Base-by-base conservation (phyloP, 257 asterid species). In the Ocimum tenuiflorum region DNA sequence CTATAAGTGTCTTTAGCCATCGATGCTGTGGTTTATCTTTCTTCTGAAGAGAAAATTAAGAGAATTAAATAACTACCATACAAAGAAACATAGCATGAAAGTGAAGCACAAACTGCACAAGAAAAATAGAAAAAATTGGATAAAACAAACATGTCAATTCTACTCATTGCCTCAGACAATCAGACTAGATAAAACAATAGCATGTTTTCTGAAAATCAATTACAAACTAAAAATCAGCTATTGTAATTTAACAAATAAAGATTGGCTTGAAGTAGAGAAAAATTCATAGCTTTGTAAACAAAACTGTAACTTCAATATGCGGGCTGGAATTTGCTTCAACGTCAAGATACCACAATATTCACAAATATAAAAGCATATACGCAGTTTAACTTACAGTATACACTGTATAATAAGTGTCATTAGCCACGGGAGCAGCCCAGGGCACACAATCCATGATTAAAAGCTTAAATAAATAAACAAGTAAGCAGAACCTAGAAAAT, bases 1-100 rank as follows among this genome's bases (percentile, higher is more conserved):
- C 42, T 76, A 49, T 71, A 54, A 47, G 46, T 35, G 70, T 86
- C 91, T 63, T 69, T 81, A 45, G 81, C 78, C 97, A 89, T 75
- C 72, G 73, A 58, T 69, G 20, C 12, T 55, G 56, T 33, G 45
- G 71, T 43, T 43, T 68, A 48, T 64, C 65, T 43, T 72, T 43
- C 67, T 75, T 66, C 86, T 80, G 82, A 69, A 73, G 56, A 22
- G 6, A 65, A 66, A 67, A 15, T 41, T 14, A 57, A 27, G 31
- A 51, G n/a, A 46, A 23, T 54, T n/a, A 47, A 17, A 45, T 49
- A 27, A 41, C 24, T 18, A 23, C 19, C 24, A 24, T 54, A 43
- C 54, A 49, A 46, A 36, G 67, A 23, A 38, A 12, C 14, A 60
- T n/a, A 41, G 17, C 58, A 22, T 27, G 20, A 61, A 51, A 53